Conservation (phyloP, 2,329 filamentous ascomycete genomes). For the Hortaea werneckii region DNA sequence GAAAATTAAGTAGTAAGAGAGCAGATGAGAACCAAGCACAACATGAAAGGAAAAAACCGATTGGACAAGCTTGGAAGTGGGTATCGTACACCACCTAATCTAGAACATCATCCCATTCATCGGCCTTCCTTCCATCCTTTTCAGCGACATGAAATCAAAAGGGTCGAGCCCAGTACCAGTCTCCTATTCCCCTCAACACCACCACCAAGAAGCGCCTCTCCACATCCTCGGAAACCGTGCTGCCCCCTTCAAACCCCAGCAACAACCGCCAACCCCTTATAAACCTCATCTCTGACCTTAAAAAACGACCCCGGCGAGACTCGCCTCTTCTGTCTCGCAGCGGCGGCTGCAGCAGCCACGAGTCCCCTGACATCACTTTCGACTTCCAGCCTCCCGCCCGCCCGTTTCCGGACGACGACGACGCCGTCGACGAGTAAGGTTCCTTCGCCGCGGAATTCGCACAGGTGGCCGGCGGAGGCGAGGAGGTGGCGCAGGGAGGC, state of each 20-base stretch:
- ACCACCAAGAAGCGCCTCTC: not conserved
- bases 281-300: constrained; percentile 82
- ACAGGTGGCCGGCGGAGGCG: constrained; percentile 69
- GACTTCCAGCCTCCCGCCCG: constrained; percentile 68
- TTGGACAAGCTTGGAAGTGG: too few species aligned
- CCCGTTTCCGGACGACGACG: constrained; percentile 81
- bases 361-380: constrained; percentile 56
- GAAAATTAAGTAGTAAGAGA: too few species aligned
- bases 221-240: not conserved
- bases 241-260: constrained; percentile 43
- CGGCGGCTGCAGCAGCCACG: constrained; percentile 30
- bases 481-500: constrained; percentile 80
- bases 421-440: constrained; percentile 79
- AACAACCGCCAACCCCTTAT: constrained; percentile 86
- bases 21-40: too few species aligned
- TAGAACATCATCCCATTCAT: too few species aligned
- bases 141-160: too few species aligned
- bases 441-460: constrained; percentile 89
- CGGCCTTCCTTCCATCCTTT: too few species aligned
- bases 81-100: too few species aligned
- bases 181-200: not conserved
- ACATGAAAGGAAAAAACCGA: too few species aligned
- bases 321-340: constrained; percentile 4
- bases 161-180: too few species aligned
- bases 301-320: constrained; percentile 61